phyloP scores from a whole-genome alignment of 164 flowering plant genomes.

The Akebia trifoliata region DNA sequence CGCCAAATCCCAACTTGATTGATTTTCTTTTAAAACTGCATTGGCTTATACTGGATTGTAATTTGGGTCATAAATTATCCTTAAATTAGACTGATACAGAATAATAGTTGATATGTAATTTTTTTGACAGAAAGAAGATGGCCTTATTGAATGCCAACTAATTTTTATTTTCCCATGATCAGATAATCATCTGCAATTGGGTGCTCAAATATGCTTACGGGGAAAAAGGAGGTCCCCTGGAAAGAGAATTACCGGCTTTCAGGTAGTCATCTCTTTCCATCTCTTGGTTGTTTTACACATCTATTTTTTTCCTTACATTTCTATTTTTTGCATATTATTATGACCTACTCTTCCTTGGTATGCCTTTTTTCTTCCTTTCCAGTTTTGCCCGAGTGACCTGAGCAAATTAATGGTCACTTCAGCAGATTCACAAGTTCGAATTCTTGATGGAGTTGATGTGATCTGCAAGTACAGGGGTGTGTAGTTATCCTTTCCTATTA shows the following conservation, averaged over 20 bases:
- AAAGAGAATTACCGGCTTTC: slow-evolving; percentile 74
- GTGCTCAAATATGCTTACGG: slow-evolving; percentile 38
- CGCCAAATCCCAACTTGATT: not conserved
- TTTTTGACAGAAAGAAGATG: not conserved
- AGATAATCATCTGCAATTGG: slow-evolving; percentile 58
- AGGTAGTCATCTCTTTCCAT: slow-evolving; percentile 32
- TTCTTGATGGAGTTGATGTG: slow-evolving; percentile 49
- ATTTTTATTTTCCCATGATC: slow-evolving; percentile 12
- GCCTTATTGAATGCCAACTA: not conserved
- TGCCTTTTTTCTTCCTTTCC: slow-evolving; percentile 12
- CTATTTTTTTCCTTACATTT: not conserved
- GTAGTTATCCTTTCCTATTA: slow-evolving; percentile 9
- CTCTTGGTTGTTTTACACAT: not conserved
- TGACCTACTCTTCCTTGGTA: not conserved
- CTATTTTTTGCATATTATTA: not conserved
- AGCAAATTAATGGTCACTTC: slow-evolving; percentile 64
- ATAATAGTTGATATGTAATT: not conserved
- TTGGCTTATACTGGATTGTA: not conserved
- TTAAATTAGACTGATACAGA: not conserved
- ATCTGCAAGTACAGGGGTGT: slow-evolving; percentile 62
- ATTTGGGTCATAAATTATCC: not conserved
- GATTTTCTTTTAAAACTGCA: not conserved
- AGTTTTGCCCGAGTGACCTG: slow-evolving; percentile 64
- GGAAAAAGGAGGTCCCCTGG: slow-evolving; percentile 64
- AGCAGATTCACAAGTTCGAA: slow-evolving; percentile 66